Base-by-base conservation (phyloP, 331 rosid species). In the Rhamnella rubrinervis region DNA sequence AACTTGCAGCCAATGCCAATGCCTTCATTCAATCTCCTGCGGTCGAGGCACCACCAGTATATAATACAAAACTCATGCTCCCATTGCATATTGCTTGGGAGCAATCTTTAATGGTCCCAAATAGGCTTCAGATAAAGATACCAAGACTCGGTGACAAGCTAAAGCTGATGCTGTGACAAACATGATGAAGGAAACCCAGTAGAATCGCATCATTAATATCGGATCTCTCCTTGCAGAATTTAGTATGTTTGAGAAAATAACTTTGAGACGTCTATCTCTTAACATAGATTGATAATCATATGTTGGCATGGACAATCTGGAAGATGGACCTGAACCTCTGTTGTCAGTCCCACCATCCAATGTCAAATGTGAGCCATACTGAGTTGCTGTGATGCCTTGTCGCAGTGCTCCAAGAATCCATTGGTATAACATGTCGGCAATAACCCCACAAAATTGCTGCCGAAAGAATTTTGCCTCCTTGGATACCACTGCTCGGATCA, bases 401-500 rank as follows among this genome's bases (percentile, higher is more conserved):
- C 89, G 86, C 63, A 81, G 73, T 39, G 78, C 70, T 73, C 79
- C 72, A 19, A 72, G 58, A 72, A 84, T 83, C 95, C 90, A 78
- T 78, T 79, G 89, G 90, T 72, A 80, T 28, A 91, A 53, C 53
- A 82, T 74, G 73, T 87, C 92, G 9, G 95, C 90, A 55, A 91
- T 74, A 55, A 84, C 68, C 64, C 79, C 63, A 83, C 89, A 77
- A 70, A 89, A 74, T 68, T 91, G 90, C 73, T 85, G 78, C 46
- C 96, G 93, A 71, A 81, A 84, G 55, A 65, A 56, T 74, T 77
- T 86, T 59, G 92, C 96, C 75, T 89, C 93, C 82, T 87, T 85
- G 5, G 97, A 91, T 66, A 91, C 83, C 85, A 83, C 51, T 64
- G 93, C 96, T 84, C 69, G 85, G 80, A 86, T 65, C 80, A 91